Evolutionary conservation across 768 basidiomycete species (phyloP).

Genomic region (Strobilomyces dryophilus): DNA sequence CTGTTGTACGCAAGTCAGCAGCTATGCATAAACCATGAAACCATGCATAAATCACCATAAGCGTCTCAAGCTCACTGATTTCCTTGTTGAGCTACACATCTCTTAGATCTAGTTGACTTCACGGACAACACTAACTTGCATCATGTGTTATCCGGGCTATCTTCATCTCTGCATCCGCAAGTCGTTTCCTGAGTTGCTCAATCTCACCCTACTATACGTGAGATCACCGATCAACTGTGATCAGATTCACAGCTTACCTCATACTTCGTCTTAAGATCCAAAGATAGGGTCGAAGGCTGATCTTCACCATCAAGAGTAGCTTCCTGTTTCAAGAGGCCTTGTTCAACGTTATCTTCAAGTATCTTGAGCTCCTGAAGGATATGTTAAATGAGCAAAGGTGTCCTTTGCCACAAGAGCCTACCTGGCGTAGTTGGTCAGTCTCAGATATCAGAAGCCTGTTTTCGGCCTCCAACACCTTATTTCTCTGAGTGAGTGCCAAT

Average conservation of each 20-base stretch:
- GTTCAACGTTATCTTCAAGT: conserved; percentile 73
- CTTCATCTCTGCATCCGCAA: conserved; percentile 72
- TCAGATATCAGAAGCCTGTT: conserved; percentile 60
- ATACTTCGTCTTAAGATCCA: conserved; percentile 42
- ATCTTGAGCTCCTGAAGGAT: conserved; percentile 60
- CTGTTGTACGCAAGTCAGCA: conserved; percentile 34
- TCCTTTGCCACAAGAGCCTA: conserved; percentile 18
- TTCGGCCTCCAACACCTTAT: conserved; percentile 72
- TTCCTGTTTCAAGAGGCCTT: conserved; percentile 51
- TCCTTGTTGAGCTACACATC: conserved; percentile 75
- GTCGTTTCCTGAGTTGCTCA: conserved; percentile 66
- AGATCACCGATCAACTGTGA: background rate
- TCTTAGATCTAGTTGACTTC: background rate
- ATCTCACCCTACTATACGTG: conserved; percentile 46
- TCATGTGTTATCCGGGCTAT: conserved; percentile 64
- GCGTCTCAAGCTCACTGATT: conserved; percentile 84
- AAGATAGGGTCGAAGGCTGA: conserved; percentile 9
- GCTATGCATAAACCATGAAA: background rate
- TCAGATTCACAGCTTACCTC: conserved; percentile 41
- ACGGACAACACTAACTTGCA: conserved; percentile 37
- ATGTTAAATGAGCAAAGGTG: background rate
- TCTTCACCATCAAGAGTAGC: conserved; percentile 30
- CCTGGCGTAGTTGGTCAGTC: conserved; percentile 68
- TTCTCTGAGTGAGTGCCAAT: conserved; percentile 52
- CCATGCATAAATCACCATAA: conserved; percentile 55